Evolutionary conservation across 73 alveolate genomes (phyloP).

Genomic region (Paramecium octaurelia): DNA sequence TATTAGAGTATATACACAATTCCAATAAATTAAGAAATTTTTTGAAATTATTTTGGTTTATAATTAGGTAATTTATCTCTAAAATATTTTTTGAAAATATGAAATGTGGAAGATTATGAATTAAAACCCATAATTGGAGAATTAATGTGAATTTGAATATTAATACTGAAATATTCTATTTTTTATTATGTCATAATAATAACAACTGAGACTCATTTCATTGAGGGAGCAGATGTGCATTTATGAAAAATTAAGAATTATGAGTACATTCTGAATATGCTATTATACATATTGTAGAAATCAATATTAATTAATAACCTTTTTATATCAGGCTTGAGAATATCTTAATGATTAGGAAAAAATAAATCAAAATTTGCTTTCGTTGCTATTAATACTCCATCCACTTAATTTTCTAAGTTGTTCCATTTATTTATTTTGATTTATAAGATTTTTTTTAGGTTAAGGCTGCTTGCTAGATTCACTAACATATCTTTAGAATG

Average conservation of each 20-base stretch:
- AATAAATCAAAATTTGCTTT: slow-evolving; percentile 4
- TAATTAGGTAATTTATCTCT: no score
- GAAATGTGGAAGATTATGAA: background rate
- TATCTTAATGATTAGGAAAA: background rate
- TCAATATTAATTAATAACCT: background rate
- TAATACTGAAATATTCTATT: background rate
- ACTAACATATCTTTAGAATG: background rate
- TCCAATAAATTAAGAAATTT: no score
- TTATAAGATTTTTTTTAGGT: background rate
- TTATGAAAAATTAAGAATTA: background rate
- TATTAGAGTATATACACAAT: no score
- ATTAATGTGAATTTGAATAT: background rate
- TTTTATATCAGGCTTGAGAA: background rate
- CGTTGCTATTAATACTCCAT: background rate
- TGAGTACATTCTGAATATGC: background rate
- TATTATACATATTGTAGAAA: background rate
- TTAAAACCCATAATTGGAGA: background rate
- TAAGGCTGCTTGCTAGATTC: background rate
- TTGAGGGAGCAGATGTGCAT: background rate
- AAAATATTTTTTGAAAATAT: no score
- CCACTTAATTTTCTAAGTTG: background rate
- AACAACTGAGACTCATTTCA: background rate
- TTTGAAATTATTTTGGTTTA: no score
- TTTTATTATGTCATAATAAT: background rate
- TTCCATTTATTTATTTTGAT: background rate